Evolutionary conservation across 768 basidiomycete genomes (phyloP), one percentile per base, ranked within the genome.

Genomic region (Agrocybe chaxingu): DNA sequence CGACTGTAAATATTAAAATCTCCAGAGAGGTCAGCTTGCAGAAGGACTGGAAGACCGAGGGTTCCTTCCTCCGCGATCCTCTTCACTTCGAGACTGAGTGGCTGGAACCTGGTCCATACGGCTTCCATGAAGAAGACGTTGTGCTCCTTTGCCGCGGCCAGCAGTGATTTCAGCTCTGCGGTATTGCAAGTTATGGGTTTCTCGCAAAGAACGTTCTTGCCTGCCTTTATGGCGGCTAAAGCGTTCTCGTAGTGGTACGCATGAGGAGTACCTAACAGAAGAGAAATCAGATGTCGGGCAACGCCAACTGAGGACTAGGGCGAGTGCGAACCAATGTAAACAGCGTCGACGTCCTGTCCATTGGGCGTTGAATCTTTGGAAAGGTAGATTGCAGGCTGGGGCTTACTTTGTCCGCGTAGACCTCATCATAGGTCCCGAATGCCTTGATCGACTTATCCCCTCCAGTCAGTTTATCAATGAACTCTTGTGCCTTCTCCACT

Each of bases 51-150:
- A 8, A 76, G 70, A 6, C 89, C 89, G 16, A 92, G 71, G n/a
- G 63, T 67, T 4, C 85, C 86, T 48, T 75, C 73, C 44, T 87
- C 81, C 1, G 79, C 74, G 41, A 89, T 67, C 53, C 74, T 74
- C 66, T 85, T 84, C 47, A 91, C 70, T 52, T 87, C 87, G 12
- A 72, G 61, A 8, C 75, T 71, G 52, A 89, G 75, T 9, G 88
- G 87, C 50, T 87, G 84, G 73, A 90, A 91, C 33, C 88, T 77
- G 33, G 91, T 92, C 89, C 91, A 92, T 67, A 92, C 74, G 0
- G 88, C 91, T 68, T 95, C 93, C 92, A 95, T 94, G 59, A 95
- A 81, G 74, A 95, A 95, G 1, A 92, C 77, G 12, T 83, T 79
- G 58, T 85, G 72, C 62, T 89, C 80, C 65, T 87, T 87, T 2